A percentile compares a stretch with the other conserved stretches of the same genome.
These are phyloP conservation scores for Rugosomyces carneus DNA, from an alignment of 1,284 basidiomycete species.

Conservation along the genomic window DNA sequence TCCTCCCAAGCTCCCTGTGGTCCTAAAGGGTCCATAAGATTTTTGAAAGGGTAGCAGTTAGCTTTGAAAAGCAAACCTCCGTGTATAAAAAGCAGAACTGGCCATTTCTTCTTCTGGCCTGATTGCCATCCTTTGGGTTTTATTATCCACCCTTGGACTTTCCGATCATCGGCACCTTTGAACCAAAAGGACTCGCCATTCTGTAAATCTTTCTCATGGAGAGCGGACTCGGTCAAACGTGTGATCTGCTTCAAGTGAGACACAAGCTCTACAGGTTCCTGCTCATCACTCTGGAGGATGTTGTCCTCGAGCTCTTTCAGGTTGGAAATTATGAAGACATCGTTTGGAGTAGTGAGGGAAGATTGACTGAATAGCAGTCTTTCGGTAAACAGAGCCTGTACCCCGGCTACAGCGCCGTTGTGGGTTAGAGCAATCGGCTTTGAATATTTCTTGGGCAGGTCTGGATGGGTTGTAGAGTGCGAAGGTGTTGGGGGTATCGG, in stretches of 20 bases:
- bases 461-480: slow-evolving; percentile 43
- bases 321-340: slow-evolving; percentile 57
- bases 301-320: slow-evolving; percentile 36
- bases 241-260: slow-evolving; percentile 49
- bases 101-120: slow-evolving; percentile 69
- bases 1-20: slow-evolving; percentile 82
- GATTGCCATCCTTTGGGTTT: slow-evolving; percentile 72
- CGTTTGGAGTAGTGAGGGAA: slow-evolving; percentile 68
- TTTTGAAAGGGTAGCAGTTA: slow-evolving; percentile 1
- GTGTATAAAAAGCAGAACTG: slow-evolving; percentile 68
- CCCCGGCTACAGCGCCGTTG: slow-evolving; percentile 46
- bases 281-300: slow-evolving; percentile 27
- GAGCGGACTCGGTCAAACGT: slow-evolving; percentile 47
- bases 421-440: slow-evolving; percentile 56
- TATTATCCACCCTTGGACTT: slow-evolving; percentile 79
- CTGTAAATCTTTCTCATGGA: slow-evolving; percentile 53
- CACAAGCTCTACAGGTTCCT: slow-evolving; percentile 20
- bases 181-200: slow-evolving; percentile 81
- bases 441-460: slow-evolving; percentile 40
- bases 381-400: slow-evolving; percentile 55
- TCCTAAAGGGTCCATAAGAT: slow-evolving; percentile 29
- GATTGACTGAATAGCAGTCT: slow-evolving; percentile 64
- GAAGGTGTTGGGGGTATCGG: slow-evolving; percentile 58
- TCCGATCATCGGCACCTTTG: slow-evolving; percentile 63
- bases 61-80: slow-evolving; percentile 41